phyloP scores from a whole-genome alignment of 495 filamentous ascomycete species.

The Cenococcum geophilum region DNA sequence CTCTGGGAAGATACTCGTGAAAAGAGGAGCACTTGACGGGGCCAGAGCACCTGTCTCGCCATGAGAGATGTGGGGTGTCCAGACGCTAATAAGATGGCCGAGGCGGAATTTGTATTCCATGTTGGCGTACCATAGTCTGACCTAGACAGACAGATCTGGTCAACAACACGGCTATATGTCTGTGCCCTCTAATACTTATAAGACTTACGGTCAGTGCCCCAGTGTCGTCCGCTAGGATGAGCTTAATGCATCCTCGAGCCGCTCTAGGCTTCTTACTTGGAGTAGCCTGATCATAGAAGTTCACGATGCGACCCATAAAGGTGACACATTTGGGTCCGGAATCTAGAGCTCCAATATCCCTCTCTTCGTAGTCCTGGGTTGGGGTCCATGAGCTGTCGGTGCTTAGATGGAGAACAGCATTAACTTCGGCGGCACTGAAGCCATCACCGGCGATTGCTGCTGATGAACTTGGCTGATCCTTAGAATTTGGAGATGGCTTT shows the following conservation, averaged over 20 bases:
- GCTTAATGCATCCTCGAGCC: conserved; percentile 48
- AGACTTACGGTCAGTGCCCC: conserved; percentile 49
- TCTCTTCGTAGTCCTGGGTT: conserved; percentile 46
- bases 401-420: conserved; percentile 39
- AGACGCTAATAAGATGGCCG: conserved; percentile 37
- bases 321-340: conserved; percentile 48
- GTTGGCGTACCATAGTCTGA: conserved; percentile 38
- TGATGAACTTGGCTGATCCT: conserved; percentile 9
- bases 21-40: conserved; percentile 33
- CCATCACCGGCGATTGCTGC: conserved; percentile 42
- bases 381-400: conserved; percentile 49
- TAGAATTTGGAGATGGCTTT: conserved; percentile 14
- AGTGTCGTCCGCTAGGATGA: conserved; percentile 54
- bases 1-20: conserved; percentile 49
- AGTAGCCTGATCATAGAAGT: conserved; percentile 42
- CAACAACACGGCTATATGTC: background rate
- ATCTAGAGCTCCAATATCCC: conserved; percentile 46
- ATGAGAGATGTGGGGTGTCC: conserved; percentile 37
- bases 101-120: conserved; percentile 32
- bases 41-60: conserved; percentile 35
- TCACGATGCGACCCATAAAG: conserved; percentile 55
- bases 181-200: background rate
- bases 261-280: conserved; percentile 39
- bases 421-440: conserved; percentile 47
- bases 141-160: conserved; percentile 12